Evolutionary conservation across 495 filamentous ascomycete genomes (phyloP).

Genomic region (Usnea hakonensis): DNA sequence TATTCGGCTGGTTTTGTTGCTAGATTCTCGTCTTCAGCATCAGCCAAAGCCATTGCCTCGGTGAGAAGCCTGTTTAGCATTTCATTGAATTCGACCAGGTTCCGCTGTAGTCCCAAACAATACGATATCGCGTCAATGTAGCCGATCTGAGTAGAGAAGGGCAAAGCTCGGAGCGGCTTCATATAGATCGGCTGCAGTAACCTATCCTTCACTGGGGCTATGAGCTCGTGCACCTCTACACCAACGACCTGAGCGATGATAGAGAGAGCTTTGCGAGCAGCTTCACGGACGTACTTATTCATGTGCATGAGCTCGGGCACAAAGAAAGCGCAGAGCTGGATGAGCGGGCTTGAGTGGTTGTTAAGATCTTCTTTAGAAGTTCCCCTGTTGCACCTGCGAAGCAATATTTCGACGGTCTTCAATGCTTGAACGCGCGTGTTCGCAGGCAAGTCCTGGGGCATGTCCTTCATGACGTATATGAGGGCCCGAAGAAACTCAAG

Average conservation of each 20-base stretch:
- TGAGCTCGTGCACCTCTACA: slow-evolving; percentile 73
- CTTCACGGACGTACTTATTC: slow-evolving; percentile 86
- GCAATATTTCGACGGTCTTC: slow-evolving; percentile 67
- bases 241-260: slow-evolving; percentile 68
- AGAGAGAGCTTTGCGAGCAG: slow-evolving; percentile 71
- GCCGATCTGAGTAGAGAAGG: slow-evolving; percentile 88
- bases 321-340: slow-evolving; percentile 70
- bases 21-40: slow-evolving; percentile 84
- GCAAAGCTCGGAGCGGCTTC: slow-evolving; percentile 86
- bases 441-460: slow-evolving; percentile 83
- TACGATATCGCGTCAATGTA: slow-evolving; percentile 97
- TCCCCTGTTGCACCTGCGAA: slow-evolving; percentile 65
- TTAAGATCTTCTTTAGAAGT: slow-evolving; percentile 65
- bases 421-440: slow-evolving; percentile 75
- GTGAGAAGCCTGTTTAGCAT: slow-evolving; percentile 79
- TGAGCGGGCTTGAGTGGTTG: slow-evolving; percentile 47
- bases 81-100: slow-evolving; percentile 85
- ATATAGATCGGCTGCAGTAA: slow-evolving; percentile 81
- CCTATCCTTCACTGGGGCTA: slow-evolving; percentile 79
- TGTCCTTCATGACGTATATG: slow-evolving; percentile 95
- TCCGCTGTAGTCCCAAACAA: slow-evolving; percentile 75
- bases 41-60: slow-evolving; percentile 86
- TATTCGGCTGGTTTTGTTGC: slow-evolving; percentile 81
- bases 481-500: slow-evolving; percentile 78
- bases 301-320: slow-evolving; percentile 84